These are phyloP conservation scores for Paraglomus brasilianum DNA, from an alignment of 192 early-diverging fungal genomes.

Conservation along the genomic window DNA sequence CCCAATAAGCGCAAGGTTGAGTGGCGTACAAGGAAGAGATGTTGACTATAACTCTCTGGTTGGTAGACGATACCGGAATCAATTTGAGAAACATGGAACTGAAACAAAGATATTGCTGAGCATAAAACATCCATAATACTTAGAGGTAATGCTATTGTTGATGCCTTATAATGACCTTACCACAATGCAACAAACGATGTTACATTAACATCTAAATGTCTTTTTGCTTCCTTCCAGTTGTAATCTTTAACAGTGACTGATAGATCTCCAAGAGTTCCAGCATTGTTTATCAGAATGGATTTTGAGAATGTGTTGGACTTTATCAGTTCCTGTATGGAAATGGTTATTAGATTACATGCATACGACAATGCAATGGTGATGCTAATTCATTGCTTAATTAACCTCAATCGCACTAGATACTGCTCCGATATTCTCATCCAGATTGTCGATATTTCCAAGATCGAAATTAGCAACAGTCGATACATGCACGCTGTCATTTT, in stretches of 20 bases:
- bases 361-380: not conserved
- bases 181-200: conserved; percentile 54
- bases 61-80: conserved; percentile 38
- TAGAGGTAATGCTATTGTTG: not conserved
- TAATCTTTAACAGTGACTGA: conserved; percentile 55
- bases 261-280: conserved; percentile 72
- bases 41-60: conserved; percentile 61
- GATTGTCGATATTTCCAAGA: conserved; percentile 25
- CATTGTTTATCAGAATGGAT: conserved; percentile 69
- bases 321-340: not conserved
- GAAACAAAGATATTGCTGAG: not conserved
- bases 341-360: not conserved
- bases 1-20: conserved; percentile 76
- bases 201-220: conserved; percentile 59
- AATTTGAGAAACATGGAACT: conserved; percentile 46
- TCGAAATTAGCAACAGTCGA: conserved; percentile 35
- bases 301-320: conserved; percentile 31
- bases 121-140: not conserved
- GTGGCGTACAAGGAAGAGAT: conserved; percentile 78
- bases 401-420: conserved; percentile 27
- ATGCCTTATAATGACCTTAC: conserved; percentile 27
- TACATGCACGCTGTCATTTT: conserved; percentile 17
- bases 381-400: conserved; percentile 19
- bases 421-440: conserved; percentile 30
- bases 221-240: conserved; percentile 43